phyloP scores from a whole-genome alignment of 805 yeast genomes.

The Starmerella floris region DNA sequence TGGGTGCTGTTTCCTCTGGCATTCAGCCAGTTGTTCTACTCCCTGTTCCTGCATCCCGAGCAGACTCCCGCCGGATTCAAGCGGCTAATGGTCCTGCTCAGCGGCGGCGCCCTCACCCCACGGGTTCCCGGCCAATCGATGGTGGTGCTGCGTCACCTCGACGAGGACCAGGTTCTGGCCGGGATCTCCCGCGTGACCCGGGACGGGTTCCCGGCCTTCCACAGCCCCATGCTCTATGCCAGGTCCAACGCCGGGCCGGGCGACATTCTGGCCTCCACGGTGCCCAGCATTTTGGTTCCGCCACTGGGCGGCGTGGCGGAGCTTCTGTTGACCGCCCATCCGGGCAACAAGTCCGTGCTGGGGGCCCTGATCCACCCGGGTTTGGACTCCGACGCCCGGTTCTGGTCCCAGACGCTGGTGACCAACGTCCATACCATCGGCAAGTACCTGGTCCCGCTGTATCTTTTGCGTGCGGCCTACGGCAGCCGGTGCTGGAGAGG shows the following conservation, averaged over 20 bases:
- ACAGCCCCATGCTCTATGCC: constrained; percentile 24
- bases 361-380: constrained; percentile 28
- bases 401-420: constrained; percentile 21
- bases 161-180: constrained; percentile 23
- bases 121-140: background rate
- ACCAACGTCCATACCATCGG: constrained; percentile 21
- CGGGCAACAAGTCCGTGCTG: constrained; percentile 23
- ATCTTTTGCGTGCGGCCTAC: constrained; percentile 15
- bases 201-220: constrained; percentile 26
- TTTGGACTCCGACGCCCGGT: constrained; percentile 20
- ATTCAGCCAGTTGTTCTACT: constrained; percentile 29
- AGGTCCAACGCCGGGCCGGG: constrained; percentile 5
- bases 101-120: constrained; percentile 25
- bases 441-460: constrained; percentile 25
- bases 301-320: constrained; percentile 14
- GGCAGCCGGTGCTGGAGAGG: background rate
- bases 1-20: constrained; percentile 33
- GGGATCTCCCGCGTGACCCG: constrained; percentile 25
- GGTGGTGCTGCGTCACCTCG: constrained; percentile 17
- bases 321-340: constrained; percentile 26
- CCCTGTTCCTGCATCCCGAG: constrained; percentile 28
- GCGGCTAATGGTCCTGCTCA: constrained; percentile 22
- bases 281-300: constrained; percentile 14
- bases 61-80: constrained; percentile 26
- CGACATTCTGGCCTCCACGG: constrained; percentile 9